Evolutionary conservation across 2,329 filamentous ascomycete genomes (phyloP), one percentile per base, ranked within the genome.

Genomic region (Leptographium procerum): DNA sequence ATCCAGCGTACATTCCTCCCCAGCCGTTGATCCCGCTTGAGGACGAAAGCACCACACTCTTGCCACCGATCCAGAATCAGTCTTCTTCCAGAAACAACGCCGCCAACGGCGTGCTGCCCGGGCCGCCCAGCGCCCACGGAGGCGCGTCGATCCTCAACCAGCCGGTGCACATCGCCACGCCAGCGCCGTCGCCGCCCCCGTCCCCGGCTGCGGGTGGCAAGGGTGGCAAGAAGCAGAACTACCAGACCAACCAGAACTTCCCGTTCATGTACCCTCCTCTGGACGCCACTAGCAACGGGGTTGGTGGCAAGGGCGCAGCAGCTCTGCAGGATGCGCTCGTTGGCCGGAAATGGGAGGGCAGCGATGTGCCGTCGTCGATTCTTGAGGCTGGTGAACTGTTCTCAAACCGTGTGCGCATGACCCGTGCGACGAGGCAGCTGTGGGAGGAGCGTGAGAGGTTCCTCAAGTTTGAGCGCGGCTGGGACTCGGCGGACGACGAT

Each of bases 181-280:
- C 94, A 0, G 92, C 91, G 0, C 94, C 94, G 1, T 99, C 94
- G 0, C 94, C 94, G 28, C 94, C 94, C 0, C 94, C 94, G 1
- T 96, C 92, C 1, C 94, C 94, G 0, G 80, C 77, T 11, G 86
- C 87, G 36, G 91, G 91, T 29, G 91, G 91, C 0, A 99, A 97
- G 70, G 89, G 88, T 56, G 91, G 88, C 1, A 99, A 99, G 77
- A 99, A 99, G 69, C 94, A 99, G 68, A 99, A 97, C 65, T 99
- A 99, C 67, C 94, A 99, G 70, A 99, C 94, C 0, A 99, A 99
- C 68, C 94, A 99, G 66, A 94, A 96, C 68, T 97, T 99, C 64
- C 94, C 94, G 0, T 97, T 99, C 68, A 85, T 99, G 74, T 99
- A 99, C 65, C 94, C 94, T 2, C 94, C 94, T 1, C 76, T 96